A percentile compares a stretch with the other conserved stretches of the same genome.
These are phyloP conservation scores for Aquilaria agallochum DNA, from an alignment of 441 rosid genomes.

Conservation along the genomic window DNA sequence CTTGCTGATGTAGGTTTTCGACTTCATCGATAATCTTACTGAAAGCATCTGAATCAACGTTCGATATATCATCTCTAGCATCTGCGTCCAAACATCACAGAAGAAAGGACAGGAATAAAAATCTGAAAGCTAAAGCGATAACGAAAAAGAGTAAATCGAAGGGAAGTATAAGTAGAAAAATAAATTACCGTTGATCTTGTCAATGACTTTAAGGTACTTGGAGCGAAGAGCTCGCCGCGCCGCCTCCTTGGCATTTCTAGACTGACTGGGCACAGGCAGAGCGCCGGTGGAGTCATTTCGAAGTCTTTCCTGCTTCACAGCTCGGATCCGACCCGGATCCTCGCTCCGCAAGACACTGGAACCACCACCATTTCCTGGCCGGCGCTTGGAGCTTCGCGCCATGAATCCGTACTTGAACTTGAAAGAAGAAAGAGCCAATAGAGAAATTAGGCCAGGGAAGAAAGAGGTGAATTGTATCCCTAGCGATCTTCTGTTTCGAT, in stretches of 20 bases:
- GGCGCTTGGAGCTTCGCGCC: too few relatives aligned
- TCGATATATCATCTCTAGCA: slow-evolving; percentile 36
- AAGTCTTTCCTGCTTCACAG: too few relatives aligned
- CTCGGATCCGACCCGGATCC: too few relatives aligned
- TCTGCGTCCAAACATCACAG: slow-evolving; percentile 17
- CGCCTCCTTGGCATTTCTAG: not conserved
- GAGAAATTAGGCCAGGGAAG: too few relatives aligned
- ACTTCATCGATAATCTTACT: slow-evolving; percentile 30
- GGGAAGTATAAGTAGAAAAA: not conserved
- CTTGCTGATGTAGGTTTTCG: slow-evolving; percentile 36
- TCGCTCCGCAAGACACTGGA: too few relatives aligned
- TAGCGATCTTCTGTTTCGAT: too few relatives aligned
- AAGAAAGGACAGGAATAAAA: not conserved
- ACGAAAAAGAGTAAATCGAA: not conserved
- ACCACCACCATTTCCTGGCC: too few relatives aligned
- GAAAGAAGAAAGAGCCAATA: too few relatives aligned
- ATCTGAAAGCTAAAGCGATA: not conserved
- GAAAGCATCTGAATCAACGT: slow-evolving; percentile 32
- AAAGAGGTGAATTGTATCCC: too few relatives aligned
- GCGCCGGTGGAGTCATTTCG: not conserved
- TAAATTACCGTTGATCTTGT: slow-evolving; percentile 27
- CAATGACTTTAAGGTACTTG: slow-evolving; percentile 30
- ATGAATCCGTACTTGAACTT: too few relatives aligned
- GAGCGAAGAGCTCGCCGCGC: slow-evolving; percentile 38
- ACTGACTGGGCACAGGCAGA: slow-evolving; percentile 16